phyloP scores from a whole-genome alignment of 768 basidiomycete genomes.

The Trametes cinnabarina region DNA sequence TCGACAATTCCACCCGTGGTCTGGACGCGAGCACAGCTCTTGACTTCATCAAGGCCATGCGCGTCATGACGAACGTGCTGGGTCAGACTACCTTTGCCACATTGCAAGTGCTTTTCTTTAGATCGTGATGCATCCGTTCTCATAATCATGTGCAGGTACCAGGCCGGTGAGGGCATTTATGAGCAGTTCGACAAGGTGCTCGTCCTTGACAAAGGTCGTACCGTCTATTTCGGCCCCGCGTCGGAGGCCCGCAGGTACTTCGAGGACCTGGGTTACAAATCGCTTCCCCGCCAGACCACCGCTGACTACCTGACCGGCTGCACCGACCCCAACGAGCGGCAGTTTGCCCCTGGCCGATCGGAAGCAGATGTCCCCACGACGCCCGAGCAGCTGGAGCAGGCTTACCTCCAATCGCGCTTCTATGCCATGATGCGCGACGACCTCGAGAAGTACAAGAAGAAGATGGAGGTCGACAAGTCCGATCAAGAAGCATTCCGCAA shows the following conservation, averaged over 20 bases:
- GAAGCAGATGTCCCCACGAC: conserved; percentile 60
- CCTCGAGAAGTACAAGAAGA: conserved; percentile 53
- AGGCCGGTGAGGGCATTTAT: conserved; percentile 80
- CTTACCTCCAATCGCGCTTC: conserved; percentile 52
- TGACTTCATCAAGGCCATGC: conserved; percentile 77
- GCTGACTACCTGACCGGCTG: conserved; percentile 84
- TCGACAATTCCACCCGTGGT: conserved; percentile 83
- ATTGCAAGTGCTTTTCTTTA: conserved; percentile 49
- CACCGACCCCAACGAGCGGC: conserved; percentile 84
- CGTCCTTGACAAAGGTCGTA: conserved; percentile 76
- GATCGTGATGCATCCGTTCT: background rate
- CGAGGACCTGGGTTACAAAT: conserved; percentile 64
- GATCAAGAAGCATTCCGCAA: conserved; percentile 77
- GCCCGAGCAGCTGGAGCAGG: conserved; percentile 63
- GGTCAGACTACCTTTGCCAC: conserved; percentile 80
- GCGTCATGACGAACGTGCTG: conserved; percentile 81
- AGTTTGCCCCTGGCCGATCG: conserved; percentile 63
- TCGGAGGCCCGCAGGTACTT: conserved; percentile 78
- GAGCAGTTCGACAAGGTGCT: conserved; percentile 85
- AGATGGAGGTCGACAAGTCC: conserved; percentile 56
- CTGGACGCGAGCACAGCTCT: conserved; percentile 85
- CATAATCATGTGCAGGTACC: conserved; percentile 26
- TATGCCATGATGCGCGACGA: conserved; percentile 42
- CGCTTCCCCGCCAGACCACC: conserved; percentile 80
- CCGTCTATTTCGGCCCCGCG: conserved; percentile 78